These are phyloP conservation scores for Naganishia albida DNA, from an alignment of 1,284 basidiomycete species.

Conservation along the genomic window DNA sequence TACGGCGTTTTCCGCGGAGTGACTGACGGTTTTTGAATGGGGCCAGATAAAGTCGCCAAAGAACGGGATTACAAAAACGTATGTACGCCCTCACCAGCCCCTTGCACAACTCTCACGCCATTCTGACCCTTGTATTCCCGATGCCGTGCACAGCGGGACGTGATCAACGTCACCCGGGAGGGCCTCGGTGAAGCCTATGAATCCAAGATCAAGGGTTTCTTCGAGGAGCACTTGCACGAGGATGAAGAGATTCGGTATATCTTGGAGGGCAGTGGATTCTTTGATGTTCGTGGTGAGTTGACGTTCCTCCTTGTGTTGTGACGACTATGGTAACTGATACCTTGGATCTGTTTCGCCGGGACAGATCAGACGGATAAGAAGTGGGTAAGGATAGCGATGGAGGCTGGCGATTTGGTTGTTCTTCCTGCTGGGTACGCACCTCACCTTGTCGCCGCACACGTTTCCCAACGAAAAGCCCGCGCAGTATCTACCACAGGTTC, in stretches of 20 bases:
- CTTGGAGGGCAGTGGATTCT: constrained; percentile 76
- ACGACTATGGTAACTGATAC: not conserved
- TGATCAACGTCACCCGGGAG: constrained; percentile 70
- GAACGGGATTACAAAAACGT: constrained; percentile 72
- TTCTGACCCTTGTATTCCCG: not conserved
- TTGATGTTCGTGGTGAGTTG: constrained; percentile 71
- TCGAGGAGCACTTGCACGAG: constrained; percentile 85
- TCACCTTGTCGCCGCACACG: no score
- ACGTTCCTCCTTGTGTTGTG: not conserved
- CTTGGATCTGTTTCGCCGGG: not conserved
- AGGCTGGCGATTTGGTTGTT: constrained; percentile 70
- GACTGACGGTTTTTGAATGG: no score
- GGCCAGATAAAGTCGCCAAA: constrained; percentile 65
- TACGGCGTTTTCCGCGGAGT: no score
- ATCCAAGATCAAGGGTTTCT: constrained; percentile 73
- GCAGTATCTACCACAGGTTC: constrained; percentile 77
- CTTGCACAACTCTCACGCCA: not conserved
- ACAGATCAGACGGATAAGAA: constrained; percentile 55
- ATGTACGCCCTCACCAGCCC: constrained; percentile 31
- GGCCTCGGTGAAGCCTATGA: constrained; percentile 77
- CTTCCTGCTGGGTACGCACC: constrained; percentile 63
- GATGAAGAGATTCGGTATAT: constrained; percentile 90
- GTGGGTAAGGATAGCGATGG: constrained; percentile 73
- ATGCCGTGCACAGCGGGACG: no score
- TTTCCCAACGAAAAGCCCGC: no score